Evolutionary conservation across 2,329 filamentous ascomycete genomes (phyloP).

Genomic region (Diaporthe destruens): DNA sequence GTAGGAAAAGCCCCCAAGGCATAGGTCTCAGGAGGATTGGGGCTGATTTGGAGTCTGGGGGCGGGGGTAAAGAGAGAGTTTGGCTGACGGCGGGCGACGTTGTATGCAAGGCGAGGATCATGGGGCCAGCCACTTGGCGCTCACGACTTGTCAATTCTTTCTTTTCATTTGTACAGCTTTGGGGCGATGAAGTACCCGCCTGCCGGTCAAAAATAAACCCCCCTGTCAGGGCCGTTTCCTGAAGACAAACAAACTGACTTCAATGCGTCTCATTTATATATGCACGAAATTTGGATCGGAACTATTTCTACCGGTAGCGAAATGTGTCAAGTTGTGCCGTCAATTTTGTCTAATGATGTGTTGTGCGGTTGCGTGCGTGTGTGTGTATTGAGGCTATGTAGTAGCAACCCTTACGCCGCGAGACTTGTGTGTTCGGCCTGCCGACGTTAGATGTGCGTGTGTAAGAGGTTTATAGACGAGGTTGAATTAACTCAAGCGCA

Average conservation of each 20-base stretch:
- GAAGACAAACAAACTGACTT: conserved; percentile 4
- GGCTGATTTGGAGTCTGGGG: conserved; percentile 25
- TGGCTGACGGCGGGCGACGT: not conserved
- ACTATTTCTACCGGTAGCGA: not conserved
- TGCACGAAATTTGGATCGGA: conserved; percentile 13
- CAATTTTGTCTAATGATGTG: no score
- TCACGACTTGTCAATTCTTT: conserved; percentile 18
- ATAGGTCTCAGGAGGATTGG: not conserved
- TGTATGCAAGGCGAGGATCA: not conserved
- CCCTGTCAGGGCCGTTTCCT: conserved; percentile 4
- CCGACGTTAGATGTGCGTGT: not conserved
- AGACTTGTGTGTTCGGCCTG: not conserved
- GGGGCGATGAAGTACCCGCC: not conserved
- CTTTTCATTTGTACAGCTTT: conserved; percentile 33
- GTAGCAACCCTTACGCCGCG: not conserved
- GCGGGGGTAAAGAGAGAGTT: not conserved
- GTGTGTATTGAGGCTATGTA: not conserved
- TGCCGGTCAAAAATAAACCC: conserved; percentile 4
- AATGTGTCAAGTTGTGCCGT: not conserved
- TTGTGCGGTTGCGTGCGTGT: not conserved
- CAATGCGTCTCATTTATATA: conserved; percentile 19
- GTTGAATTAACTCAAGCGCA: not conserved
- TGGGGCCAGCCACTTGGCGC: not conserved
- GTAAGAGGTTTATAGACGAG: not conserved
- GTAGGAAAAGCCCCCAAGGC: conserved; percentile 14